phyloP scores from a whole-genome alignment of 352 stramenopile genomes.

The Pythium plurisporium region DNA sequence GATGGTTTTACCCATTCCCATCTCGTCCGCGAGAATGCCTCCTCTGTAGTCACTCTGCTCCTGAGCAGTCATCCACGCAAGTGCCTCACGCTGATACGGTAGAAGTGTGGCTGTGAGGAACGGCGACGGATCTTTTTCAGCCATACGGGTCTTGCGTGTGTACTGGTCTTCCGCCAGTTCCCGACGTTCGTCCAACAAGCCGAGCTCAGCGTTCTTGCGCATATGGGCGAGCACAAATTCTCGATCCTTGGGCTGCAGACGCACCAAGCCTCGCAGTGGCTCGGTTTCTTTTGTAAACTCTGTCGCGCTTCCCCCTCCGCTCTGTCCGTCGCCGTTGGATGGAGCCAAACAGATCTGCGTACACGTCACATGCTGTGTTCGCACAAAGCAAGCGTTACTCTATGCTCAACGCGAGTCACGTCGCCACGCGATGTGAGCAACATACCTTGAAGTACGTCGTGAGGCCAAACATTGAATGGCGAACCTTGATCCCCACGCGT shows the following conservation, averaged over 20 bases:
- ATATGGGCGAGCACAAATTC: constrained; percentile 51
- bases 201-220: constrained; percentile 41
- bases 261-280: constrained; percentile 43
- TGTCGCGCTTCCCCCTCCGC: neutral
- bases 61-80: constrained; percentile 94
- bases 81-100: constrained; percentile 98
- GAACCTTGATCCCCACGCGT: constrained; percentile 53
- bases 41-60: constrained; percentile 89
- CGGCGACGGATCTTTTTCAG: constrained; percentile 68
- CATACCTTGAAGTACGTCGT: constrained; percentile 80
- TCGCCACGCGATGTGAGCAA: neutral
- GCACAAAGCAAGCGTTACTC: no score
- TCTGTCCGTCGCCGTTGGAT: neutral
- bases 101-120: constrained; percentile 88
- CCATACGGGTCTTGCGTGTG: constrained; percentile 60
- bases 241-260: constrained; percentile 38
- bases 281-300: constrained; percentile 19
- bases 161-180: constrained; percentile 69
- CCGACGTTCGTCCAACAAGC: constrained; percentile 62
- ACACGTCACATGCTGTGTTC: constrained; percentile 40
- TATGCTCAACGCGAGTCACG: no score
- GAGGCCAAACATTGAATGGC: constrained; percentile 76
- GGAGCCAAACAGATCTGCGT: constrained; percentile 36
- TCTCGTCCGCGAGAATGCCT: constrained; percentile 98
- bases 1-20: constrained; percentile 97